Percentiles rank a stretch among this genome's conserved stretches.
phyloP scores from a whole-genome alignment of 1,284 basidiomycete genomes.

The Clitocybe nebularis region DNA sequence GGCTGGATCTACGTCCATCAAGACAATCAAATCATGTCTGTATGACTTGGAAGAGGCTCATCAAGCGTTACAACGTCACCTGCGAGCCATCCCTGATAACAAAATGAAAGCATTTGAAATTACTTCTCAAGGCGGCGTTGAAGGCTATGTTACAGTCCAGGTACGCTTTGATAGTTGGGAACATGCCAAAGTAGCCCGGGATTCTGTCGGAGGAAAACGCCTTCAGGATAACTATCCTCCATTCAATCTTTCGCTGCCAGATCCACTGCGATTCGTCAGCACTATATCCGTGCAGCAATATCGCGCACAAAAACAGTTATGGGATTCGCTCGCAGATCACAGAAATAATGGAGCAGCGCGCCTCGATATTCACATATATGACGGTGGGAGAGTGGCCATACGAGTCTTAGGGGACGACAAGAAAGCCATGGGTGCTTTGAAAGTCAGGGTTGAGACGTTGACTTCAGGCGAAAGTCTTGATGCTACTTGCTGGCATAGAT shows the following conservation, averaged over 20 bases:
- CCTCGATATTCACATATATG: slow-evolving; percentile 21
- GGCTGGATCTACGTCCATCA: slow-evolving; percentile 14
- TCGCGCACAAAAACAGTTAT: slow-evolving; percentile 42
- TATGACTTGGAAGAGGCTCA: slow-evolving; percentile 17
- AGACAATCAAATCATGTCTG: slow-evolving; percentile 15
- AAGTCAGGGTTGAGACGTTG: slow-evolving; percentile 55
- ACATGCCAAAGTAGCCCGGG: slow-evolving; percentile 35
- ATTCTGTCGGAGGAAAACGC: slow-evolving; percentile 24
- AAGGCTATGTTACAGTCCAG: slow-evolving; percentile 29
- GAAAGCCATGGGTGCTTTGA: slow-evolving; percentile 48
- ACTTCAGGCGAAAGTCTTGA: slow-evolving; percentile 44
- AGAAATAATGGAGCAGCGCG: slow-evolving; percentile 29
- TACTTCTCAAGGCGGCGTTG: slow-evolving; percentile 11
- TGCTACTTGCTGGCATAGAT: slow-evolving; percentile 43
- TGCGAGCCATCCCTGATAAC: slow-evolving; percentile 12
- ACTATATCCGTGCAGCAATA: slow-evolving; percentile 45
- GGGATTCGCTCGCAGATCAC: slow-evolving; percentile 37
- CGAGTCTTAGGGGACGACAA: slow-evolving; percentile 38
- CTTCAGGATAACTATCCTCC: slow-evolving; percentile 23
- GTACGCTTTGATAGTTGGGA: slow-evolving; percentile 45
- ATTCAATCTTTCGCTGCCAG: slow-evolving; percentile 35
- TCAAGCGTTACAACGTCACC: slow-evolving; percentile 13
- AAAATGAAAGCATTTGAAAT: slow-evolving; percentile 16
- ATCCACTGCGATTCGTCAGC: slow-evolving; percentile 45
- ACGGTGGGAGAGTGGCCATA: slow-evolving; percentile 27